Percentiles rank a stretch among this genome's conserved stretches.
These are phyloP conservation scores for Pseudogymnoascus sp. DNA, from an alignment of 2,329 filamentous ascomycete genomes.

Conservation along the genomic window DNA sequence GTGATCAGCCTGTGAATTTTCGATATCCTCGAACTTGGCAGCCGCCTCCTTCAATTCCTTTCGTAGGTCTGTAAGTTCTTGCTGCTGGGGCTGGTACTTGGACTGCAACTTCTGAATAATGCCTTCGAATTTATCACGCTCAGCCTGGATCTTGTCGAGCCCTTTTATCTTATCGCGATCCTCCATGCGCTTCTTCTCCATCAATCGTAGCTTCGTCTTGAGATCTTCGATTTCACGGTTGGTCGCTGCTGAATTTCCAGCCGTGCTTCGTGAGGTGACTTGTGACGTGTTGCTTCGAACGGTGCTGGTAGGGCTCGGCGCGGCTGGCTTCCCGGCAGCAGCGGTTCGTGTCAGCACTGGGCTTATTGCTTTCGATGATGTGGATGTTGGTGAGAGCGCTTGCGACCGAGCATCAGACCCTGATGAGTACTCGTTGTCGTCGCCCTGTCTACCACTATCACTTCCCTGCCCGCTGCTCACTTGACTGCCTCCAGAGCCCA, in stretches of 20 bases:
- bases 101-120: conserved; percentile 87
- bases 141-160: conserved; percentile 65
- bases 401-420: conserved; percentile 25
- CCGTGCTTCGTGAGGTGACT: conserved; percentile 17
- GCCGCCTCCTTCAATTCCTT: conserved; percentile 72
- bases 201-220: conserved; percentile 74
- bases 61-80: conserved; percentile 68
- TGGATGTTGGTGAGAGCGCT: conserved; percentile 20
- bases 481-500: conserved; percentile 26
- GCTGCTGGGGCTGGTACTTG: conserved; percentile 78
- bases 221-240: conserved; percentile 70
- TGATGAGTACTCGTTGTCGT: conserved; percentile 23
- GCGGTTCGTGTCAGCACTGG: conserved; percentile 22
- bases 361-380: conserved; percentile 19
- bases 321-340: conserved; percentile 17
- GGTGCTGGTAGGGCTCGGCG: conserved; percentile 14
- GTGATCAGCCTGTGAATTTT: conserved; percentile 71
- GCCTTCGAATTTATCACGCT: conserved; percentile 68
- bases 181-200: conserved; percentile 81
- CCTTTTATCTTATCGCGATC: conserved; percentile 78
- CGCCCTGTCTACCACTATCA: conserved; percentile 30
- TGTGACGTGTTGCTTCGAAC: conserved; percentile 19
- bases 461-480: conserved; percentile 23
- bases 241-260: conserved; percentile 20
- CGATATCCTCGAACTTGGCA: conserved; percentile 57